Conservation (phyloP, 2,329 filamentous ascomycete genomes). For the Lasiodiplodia gonubiensis region DNA sequence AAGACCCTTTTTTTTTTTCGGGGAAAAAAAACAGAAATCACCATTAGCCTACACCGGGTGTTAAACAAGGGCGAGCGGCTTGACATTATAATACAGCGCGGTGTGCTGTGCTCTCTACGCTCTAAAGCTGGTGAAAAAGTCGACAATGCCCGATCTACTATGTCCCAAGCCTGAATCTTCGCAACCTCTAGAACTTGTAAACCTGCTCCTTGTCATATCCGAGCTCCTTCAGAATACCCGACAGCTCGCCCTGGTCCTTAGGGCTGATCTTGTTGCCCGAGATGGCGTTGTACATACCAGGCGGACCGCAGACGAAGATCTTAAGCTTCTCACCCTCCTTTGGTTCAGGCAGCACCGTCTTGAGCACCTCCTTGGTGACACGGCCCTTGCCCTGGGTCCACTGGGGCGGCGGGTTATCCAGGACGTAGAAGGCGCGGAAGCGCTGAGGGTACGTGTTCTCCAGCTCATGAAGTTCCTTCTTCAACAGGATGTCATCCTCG, state of each 20-base stretch:
- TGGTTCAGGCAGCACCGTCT: constrained; percentile 92
- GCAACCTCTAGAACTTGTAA: constrained; percentile 78
- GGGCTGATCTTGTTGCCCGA: constrained; percentile 89
- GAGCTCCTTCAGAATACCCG: constrained; percentile 80
- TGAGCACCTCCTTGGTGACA: constrained; percentile 89
- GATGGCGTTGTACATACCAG: constrained; percentile 90
- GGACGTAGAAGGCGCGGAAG: constrained; percentile 92
- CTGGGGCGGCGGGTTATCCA: constrained; percentile 80
- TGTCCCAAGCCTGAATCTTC: not conserved
- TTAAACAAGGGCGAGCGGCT: not conserved
- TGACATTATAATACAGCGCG: constrained; percentile 11
- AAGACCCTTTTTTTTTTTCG: not conserved
- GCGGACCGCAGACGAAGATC: constrained; percentile 94
- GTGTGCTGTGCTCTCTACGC: constrained; percentile 11
- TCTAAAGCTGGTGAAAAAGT: constrained; percentile 5
- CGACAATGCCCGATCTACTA: not conserved
- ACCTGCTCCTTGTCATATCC: constrained; percentile 89
- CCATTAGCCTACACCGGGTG: not conserved
- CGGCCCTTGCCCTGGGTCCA: constrained; percentile 80
- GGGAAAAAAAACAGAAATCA: too few relatives aligned
- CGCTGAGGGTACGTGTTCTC: constrained; percentile 96
- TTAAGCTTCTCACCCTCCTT: constrained; percentile 87
- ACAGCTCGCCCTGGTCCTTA: constrained; percentile 90
- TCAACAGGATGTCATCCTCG: constrained; percentile 90
- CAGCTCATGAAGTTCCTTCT: constrained; percentile 80